Evolutionary conservation across 148 eudicot genomes (phyloP).

Genomic region (Cornus suecica): DNA sequence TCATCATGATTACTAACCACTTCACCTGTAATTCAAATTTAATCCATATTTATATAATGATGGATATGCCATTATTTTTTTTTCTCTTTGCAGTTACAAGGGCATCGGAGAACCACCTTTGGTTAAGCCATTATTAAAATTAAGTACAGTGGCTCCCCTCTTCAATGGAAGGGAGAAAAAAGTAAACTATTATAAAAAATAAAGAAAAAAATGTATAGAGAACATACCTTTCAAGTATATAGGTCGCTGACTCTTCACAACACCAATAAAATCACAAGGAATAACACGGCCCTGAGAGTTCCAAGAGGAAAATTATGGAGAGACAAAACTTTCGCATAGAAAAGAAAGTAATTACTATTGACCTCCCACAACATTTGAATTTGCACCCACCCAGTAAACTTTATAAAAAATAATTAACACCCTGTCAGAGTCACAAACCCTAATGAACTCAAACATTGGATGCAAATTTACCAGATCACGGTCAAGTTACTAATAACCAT

Average conservation of each 20-base stretch:
- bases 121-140: not conserved
- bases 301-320: constrained; percentile 19
- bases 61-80: not conserved
- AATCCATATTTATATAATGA: constrained; percentile 7
- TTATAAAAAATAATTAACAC: no score
- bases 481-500: no score
- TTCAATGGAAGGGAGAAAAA: not conserved
- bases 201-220: constrained; percentile 7
- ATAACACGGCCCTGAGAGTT: constrained; percentile 83
- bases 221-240: constrained; percentile 72
- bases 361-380: no score
- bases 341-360: not conserved
- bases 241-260: constrained; percentile 92
- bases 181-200: no score
- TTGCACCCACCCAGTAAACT: no score
- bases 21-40: constrained; percentile 61
- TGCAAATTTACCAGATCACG: no score
- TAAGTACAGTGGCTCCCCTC: not conserved
- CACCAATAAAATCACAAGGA: constrained; percentile 98
- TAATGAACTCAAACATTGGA: no score
- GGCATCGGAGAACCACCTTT: not conserved
- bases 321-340: constrained; percentile 4
- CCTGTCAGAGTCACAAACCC: no score
- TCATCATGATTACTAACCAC: constrained; percentile 94
- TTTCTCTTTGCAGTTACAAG: not conserved